Base-by-base conservation (phyloP, 257 asterid genomes). In the Lavandula angustifolia region DNA sequence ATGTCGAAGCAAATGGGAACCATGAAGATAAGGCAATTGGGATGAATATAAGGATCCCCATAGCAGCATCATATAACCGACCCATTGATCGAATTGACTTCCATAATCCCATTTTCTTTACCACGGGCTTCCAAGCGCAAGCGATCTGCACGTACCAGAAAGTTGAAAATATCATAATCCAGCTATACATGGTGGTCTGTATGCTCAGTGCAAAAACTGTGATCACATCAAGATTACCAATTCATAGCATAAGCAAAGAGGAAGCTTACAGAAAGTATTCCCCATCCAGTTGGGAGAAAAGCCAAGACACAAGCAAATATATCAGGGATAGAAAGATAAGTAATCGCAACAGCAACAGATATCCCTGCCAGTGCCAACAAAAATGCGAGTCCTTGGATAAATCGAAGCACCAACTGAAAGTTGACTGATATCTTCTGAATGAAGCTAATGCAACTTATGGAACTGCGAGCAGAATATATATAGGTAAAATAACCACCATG, bases 201-300 rank as follows among this genome's bases (percentile, higher is more conserved):
- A n/a, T n/a, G n/a, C n/a, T n/a, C n/a, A n/a, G n/a, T n/a, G n/a
- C n/a, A n/a, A n/a, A n/a, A n/a, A n/a, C n/a, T n/a, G n/a, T n/a
- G n/a, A n/a, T n/a, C n/a, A n/a, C n/a, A n/a, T n/a, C n/a, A n/a
- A n/a, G 4, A 6, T 14, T 33, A 33, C 35, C 48, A 10, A 34
- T 41, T 8, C 37, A 42, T 27, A 56, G 35, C 44, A 66, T 13
- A 29, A 35, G 14, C 13, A 54, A 3, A 50, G 7, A 63, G 51
- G 27, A 22, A 57, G 75, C 89, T 79, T 87, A 89, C 99, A n/a
- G 81, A 87, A n/a, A 92, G 97, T 70, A 92, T 84, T 70, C 87
- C 99, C 97, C 97, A 92, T 31, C 99, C 99, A 46, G 99, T 92
- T 75, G 99, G 99, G 49, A 92, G 76, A 78, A 92, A 92, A 69